These are phyloP conservation scores for Cladophialophora immunda DNA, from an alignment of 2,329 filamentous ascomycete species.

Conservation along the genomic window DNA sequence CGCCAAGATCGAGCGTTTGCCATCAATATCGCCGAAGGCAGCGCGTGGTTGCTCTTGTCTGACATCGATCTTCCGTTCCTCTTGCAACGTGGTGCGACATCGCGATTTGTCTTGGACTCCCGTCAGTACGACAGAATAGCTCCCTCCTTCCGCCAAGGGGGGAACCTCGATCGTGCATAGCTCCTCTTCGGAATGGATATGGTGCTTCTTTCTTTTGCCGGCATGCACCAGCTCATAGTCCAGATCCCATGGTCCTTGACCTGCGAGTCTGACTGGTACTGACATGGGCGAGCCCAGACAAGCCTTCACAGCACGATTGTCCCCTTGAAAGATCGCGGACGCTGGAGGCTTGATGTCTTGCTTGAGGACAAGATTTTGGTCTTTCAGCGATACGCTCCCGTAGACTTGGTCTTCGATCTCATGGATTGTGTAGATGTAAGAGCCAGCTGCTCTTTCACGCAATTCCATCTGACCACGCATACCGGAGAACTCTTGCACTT, in stretches of 20 bases:
- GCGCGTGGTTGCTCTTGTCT: slow-evolving; percentile 87
- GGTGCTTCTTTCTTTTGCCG: slow-evolving; percentile 79
- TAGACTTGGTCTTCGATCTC: slow-evolving; percentile 86
- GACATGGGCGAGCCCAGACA: slow-evolving; percentile 85
- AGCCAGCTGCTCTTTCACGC: slow-evolving; percentile 79
- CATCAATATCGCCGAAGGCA: slow-evolving; percentile 85
- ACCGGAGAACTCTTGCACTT: slow-evolving; percentile 69
- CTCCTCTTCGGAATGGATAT: slow-evolving; percentile 69
- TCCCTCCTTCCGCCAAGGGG: slow-evolving; percentile 79
- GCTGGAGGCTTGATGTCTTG: slow-evolving; percentile 95
- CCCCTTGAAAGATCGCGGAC: slow-evolving; percentile 73
- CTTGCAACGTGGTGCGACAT: slow-evolving; percentile 85
- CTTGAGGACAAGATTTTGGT: slow-evolving; percentile 72
- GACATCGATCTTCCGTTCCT: slow-evolving; percentile 85
- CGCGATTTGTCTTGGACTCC: slow-evolving; percentile 86
- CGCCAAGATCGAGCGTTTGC: slow-evolving; percentile 75
- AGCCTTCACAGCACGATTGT: slow-evolving; percentile 65
- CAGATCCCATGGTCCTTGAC: slow-evolving; percentile 85
- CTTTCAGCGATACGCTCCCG: slow-evolving; percentile 68
- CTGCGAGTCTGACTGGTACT: slow-evolving; percentile 76
- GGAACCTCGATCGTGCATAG: slow-evolving; percentile 78
- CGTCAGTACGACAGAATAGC: slow-evolving; percentile 86
- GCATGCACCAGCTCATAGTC: slow-evolving; percentile 94
- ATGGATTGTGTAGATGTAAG: slow-evolving; percentile 85
- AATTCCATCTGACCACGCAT: slow-evolving; percentile 86